These are phyloP conservation scores for Pichia nanzhaoensis DNA, from an alignment of 805 yeast genomes.

Conservation along the genomic window DNA sequence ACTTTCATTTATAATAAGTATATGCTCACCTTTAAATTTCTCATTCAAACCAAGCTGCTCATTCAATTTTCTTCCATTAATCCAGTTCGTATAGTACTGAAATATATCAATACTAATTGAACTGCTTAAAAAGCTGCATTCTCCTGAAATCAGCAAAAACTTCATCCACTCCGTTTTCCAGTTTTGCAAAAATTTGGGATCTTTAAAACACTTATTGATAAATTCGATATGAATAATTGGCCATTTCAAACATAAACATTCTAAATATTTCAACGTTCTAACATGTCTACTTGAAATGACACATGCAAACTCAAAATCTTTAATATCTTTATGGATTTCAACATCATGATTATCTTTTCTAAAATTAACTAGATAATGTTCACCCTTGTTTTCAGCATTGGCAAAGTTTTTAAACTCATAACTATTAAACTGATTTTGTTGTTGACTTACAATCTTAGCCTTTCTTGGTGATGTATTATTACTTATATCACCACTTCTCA, in stretches of 20 bases:
- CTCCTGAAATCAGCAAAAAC: conserved; percentile 70
- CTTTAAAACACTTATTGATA: conserved; percentile 41
- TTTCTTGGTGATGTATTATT: conserved; percentile 6
- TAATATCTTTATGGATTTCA: conserved; percentile 1
- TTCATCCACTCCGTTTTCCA: conserved; percentile 38
- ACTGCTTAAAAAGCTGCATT: conserved; percentile 35
- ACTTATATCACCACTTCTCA: neutral
- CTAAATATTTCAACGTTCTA: conserved; percentile 71
- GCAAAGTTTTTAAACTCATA: conserved; percentile 13
- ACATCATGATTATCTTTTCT: neutral
- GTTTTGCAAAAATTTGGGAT: conserved; percentile 8
- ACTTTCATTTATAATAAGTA: conserved; percentile 33
- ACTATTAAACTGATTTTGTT: conserved; percentile 5
- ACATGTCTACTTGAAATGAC: conserved; percentile 51
- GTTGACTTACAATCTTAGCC: neutral
- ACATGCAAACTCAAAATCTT: conserved; percentile 49
- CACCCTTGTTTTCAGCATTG: neutral
- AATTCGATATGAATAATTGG: conserved; percentile 63
- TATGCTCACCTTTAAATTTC: conserved; percentile 29
- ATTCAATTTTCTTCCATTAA: conserved; percentile 26
- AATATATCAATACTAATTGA: conserved; percentile 42
- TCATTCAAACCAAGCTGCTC: conserved; percentile 39
- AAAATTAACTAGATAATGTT: neutral
- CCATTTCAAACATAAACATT: conserved; percentile 77
- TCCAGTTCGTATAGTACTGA: conserved; percentile 35